Evolutionary conservation across 1,284 basidiomycete species (phyloP).

Genomic region (Ganoderma boninense): DNA sequence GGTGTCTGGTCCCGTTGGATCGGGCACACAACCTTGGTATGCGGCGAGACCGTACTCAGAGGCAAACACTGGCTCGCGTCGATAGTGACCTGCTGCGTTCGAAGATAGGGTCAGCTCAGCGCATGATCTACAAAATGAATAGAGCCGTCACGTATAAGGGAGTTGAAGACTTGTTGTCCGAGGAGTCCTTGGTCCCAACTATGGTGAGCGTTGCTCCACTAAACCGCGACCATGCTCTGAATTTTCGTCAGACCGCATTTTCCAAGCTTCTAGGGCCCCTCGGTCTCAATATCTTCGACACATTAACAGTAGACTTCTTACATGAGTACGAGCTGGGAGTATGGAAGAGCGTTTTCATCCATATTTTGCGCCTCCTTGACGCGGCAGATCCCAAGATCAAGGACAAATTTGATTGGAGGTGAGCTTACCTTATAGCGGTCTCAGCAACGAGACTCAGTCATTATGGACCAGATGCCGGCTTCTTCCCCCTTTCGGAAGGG

Average conservation of each 20-base stretch:
- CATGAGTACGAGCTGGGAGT: slow-evolving; percentile 48
- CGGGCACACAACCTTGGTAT: slow-evolving; percentile 27
- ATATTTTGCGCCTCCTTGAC: slow-evolving; percentile 45
- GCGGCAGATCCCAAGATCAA: slow-evolving; percentile 11
- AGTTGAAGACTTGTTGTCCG: neutral
- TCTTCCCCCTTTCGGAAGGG: slow-evolving; percentile 4
- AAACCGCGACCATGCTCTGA: neutral
- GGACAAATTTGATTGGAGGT: slow-evolving; percentile 29
- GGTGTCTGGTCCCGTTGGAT: slow-evolving; percentile 36
- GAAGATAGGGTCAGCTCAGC: neutral
- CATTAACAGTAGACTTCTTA: slow-evolving; percentile 44
- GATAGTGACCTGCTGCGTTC: neutral
- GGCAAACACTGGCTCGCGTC: neutral
- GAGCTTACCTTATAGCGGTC: slow-evolving; percentile 1
- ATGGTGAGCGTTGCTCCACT: neutral
- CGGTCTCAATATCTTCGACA: slow-evolving; percentile 35
- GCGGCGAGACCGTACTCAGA: neutral
- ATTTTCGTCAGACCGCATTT: neutral
- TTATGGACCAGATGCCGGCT: neutral
- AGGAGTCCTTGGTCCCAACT: neutral
- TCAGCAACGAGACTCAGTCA: neutral
- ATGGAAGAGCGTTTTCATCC: slow-evolving; percentile 45
- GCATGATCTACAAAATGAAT: neutral
- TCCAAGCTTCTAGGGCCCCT: neutral
- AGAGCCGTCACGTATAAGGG: neutral